Conservation (phyloP, 1,284 basidiomycete species). For the Mycena sp. region DNA sequence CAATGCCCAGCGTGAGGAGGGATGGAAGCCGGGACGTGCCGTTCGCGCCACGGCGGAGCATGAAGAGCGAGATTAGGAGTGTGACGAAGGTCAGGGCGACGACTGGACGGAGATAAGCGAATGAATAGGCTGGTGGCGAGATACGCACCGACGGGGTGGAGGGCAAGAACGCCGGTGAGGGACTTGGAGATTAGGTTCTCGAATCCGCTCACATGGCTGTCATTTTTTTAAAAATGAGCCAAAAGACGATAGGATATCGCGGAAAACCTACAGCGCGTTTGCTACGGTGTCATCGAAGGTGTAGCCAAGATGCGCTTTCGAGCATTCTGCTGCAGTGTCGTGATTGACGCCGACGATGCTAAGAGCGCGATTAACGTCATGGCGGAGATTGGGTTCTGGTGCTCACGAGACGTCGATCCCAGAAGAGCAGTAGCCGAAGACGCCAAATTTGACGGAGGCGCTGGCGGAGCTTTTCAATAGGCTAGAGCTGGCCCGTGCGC, state of each 20-base stretch:
- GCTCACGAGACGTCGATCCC: slow-evolving; percentile 56
- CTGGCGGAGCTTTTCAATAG: slow-evolving; percentile 48
- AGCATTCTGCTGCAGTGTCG: slow-evolving; percentile 52
- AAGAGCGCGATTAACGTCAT: slow-evolving; percentile 26
- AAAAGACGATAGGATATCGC: slow-evolving; percentile 22
- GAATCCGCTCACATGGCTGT: slow-evolving; percentile 44
- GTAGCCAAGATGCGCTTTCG: slow-evolving; percentile 58
- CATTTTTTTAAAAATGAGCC: slow-evolving; percentile 14
- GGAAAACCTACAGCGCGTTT: slow-evolving; percentile 51
- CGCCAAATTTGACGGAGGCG: slow-evolving; percentile 44
- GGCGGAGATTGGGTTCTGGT: slow-evolving; percentile 22
- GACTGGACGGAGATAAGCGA: slow-evolving; percentile 42
- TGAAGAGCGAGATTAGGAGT: slow-evolving; percentile 57
- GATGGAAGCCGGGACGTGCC: slow-evolving; percentile 45
- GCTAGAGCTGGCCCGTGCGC: slow-evolving; percentile 46
- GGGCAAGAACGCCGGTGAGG: slow-evolving; percentile 45
- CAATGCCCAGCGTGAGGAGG: slow-evolving; percentile 44
- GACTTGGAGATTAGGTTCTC: slow-evolving; percentile 53
- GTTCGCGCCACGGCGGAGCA: slow-evolving; percentile 50
- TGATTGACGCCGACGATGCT: slow-evolving; percentile 53
- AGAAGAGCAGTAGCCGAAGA: slow-evolving; percentile 69
- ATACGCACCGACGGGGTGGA: slow-evolving; percentile 34
- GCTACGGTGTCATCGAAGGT: slow-evolving; percentile 58
- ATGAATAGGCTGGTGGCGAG: not conserved
- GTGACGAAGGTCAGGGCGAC: slow-evolving; percentile 59